Percentiles rank a stretch among this genome's conserved stretches.
Conservation (phyloP, 116 monocot species). For the Trichopus zeylanicus region DNA sequence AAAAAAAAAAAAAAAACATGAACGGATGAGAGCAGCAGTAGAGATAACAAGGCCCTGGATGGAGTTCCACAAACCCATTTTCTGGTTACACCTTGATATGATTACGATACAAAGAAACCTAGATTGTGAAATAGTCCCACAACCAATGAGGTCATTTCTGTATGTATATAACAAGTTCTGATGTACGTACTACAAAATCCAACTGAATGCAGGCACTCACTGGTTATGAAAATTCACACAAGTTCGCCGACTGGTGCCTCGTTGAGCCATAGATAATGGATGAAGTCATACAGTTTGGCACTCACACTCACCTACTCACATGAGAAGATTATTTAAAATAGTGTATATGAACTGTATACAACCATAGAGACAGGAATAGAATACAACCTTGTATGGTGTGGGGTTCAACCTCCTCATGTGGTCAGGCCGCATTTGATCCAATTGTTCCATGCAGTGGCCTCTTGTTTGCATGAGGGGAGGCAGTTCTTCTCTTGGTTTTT, state of each 20-base stretch:
- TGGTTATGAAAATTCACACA: no score
- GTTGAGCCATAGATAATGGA: constrained; percentile 87
- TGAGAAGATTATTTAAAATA: neutral
- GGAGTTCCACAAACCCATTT: no score
- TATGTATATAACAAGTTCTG: no score
- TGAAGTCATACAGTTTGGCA: constrained; percentile 83
- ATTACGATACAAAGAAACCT: no score
- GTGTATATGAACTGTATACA: neutral
- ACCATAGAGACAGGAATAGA: neutral
- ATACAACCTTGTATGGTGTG: constrained; percentile 86
- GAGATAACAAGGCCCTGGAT: no score
- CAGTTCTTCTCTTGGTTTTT: constrained; percentile 56
- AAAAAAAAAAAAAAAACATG: no score
- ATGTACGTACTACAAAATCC: no score
- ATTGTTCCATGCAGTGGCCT: constrained; percentile 56
- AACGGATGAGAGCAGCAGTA: no score
- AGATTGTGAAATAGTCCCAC: no score
- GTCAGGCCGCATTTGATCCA: constrained; percentile 68
- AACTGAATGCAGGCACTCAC: no score
- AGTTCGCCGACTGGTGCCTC: constrained; percentile 96
- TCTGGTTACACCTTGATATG: no score
- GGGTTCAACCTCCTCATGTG: constrained; percentile 93
- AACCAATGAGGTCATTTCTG: no score
- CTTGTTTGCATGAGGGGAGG: constrained; percentile 52
- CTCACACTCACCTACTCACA: constrained; percentile 80